Percentiles rank a stretch among this genome's conserved stretches.
These are phyloP conservation scores for Penicillium concentricum DNA, from an alignment of 2,329 filamentous ascomycete genomes.

Conservation along the genomic window DNA sequence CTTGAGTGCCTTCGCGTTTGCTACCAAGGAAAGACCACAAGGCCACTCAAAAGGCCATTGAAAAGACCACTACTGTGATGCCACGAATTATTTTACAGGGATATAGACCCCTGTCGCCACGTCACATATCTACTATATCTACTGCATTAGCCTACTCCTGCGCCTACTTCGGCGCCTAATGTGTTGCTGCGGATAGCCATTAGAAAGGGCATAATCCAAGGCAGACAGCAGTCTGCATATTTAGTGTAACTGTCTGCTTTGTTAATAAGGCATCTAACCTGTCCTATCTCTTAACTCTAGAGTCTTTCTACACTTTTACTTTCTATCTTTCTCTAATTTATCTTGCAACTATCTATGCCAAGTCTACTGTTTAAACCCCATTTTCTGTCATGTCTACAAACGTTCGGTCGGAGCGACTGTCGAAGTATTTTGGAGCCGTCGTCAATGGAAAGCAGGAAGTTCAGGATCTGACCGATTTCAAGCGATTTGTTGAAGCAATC, in stretches of 20 bases:
- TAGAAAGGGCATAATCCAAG: neutral
- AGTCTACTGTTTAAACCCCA: neutral
- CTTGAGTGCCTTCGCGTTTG: neutral
- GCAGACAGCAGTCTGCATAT: neutral
- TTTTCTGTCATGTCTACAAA: constrained; percentile 14
- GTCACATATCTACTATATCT: neutral
- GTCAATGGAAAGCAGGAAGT: constrained; percentile 42
- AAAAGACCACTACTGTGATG: neutral
- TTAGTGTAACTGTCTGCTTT: neutral
- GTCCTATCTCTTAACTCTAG: neutral
- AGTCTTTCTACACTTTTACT: neutral
- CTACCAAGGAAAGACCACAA: no score
- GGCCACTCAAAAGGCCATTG: no score
- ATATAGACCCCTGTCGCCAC: neutral
- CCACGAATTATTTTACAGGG: neutral
- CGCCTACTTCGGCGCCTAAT: neutral
- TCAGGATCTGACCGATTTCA: constrained; percentile 40
- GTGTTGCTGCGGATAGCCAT: neutral
- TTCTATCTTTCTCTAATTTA: neutral
- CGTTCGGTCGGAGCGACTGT: constrained; percentile 28
- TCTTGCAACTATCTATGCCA: neutral
- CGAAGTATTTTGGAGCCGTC: constrained; percentile 42
- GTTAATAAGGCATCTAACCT: neutral
- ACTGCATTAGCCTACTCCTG: neutral
- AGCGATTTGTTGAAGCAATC: constrained; percentile 52